Evolutionary conservation across 169 alveolate species (phyloP), one percentile per base, ranked within the genome.

Genomic region (Plasmodium berghei): DNA sequence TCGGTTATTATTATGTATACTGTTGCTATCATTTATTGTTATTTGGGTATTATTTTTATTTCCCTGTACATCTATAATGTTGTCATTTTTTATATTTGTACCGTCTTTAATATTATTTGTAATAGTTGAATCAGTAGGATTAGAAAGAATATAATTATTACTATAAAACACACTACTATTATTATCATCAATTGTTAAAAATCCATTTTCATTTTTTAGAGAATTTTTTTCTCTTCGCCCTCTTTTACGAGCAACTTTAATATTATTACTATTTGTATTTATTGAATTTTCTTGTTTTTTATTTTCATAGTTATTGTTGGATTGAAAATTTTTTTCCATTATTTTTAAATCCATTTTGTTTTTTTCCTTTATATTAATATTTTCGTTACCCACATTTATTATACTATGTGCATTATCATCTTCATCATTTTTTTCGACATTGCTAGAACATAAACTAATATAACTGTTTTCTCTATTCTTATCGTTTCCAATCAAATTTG

Each of bases 121-220:
- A 34, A 34, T 34, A 3, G 6, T 34, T 34, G 42, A 5, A 34
- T 34, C 42, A 34, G 8, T 34, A 0, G 42, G 5, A 1, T 28
- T 28, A 28, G 40, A 3, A 28, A 4, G 5, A 28, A 45, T 75
- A 42, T 75, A 24, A 18, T 64, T 70, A 56, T 46, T 62, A 63
- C 49, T 62, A 26, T 62, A 45, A n/a, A 63, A 71, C 12, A 49
- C 54, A 20, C 16, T 62, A 55, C 18, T 9, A 9, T 56, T 64
- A 18, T 14, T 22, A 22, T 20, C 18, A 48, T 67, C 1, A 22
- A 14, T 49, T 8, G 0, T 4, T 34, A 34, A 4, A 34, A 34
- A 34, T 4, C 18, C 52, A 22, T 46, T 45, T 16, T 59, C 48
- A 52, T 48, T 69, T 69, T 28, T 52, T 16, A 52, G 9, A 3